Evolutionary conservation across 495 filamentous ascomycete genomes (phyloP), one percentile per base, ranked within the genome.

Genomic region (Aspergillus leporis): DNA sequence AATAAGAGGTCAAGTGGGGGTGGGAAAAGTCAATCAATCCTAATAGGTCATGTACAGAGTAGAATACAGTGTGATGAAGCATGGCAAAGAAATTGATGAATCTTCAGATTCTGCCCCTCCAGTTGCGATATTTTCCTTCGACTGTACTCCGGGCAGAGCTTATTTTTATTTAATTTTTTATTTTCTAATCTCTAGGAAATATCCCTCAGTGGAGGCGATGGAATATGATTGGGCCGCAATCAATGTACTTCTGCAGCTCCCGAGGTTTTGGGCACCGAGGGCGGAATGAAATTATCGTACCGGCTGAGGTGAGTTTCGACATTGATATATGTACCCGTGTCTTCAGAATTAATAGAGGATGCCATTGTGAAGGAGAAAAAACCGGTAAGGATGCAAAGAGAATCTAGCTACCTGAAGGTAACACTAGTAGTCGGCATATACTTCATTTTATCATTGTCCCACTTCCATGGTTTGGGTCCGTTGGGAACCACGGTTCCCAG

Each of bases 191-290:
- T 53, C 19, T 49, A 58, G 45, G 54, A 53, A 60, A 60, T 36
- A 58, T 48, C 21, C 38, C 51, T 40, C 34, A 45, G 62, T 65
- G 62, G 62, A 65, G 58, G 62, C 58, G 30, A 61, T 56, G 38
- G 41, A 47, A 23, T 47, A 14, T 58, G 45, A 61, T 65, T 65
- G 62, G 62, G 62, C 62, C 62, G 62, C 59, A 64, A 64, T 43
- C 43, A 13, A 23, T 31, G n/a, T n/a, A 36, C 48, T 46, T 53
- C 51, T 31, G 30, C 61, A 52, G 55, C 36, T 22, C 59, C 41
- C 56, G 55, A 59, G 47, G 48, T 58, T 61, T 66, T 66, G 63
- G 63, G 63, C 63, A 62, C 53, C 60, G 19, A 47, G 2, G 23
- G 43, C 43, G 43, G 43, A 47, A 23, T 47, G 21, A 47, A 22